phyloP scores from a whole-genome alignment of 139 green algal genomes.

The Picochlorum sp. region DNA sequence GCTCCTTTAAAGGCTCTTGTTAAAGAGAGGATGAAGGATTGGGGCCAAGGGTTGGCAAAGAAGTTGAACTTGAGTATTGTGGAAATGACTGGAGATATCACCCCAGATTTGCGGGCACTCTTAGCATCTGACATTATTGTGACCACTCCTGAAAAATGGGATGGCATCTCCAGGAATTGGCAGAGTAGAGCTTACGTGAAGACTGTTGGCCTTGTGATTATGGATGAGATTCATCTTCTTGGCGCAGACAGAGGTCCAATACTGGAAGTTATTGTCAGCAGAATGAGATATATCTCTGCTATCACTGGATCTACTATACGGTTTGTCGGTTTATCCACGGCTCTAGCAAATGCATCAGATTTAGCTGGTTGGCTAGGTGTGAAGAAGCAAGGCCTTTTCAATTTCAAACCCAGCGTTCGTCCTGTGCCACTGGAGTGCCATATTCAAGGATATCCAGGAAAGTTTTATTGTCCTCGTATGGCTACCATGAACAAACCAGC shows the following conservation, averaged over 20 bases:
- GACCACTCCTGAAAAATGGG: constrained; percentile 95
- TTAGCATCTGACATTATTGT: constrained; percentile 90
- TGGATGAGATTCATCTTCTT: constrained; percentile 98
- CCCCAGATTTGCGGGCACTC: constrained; percentile 44
- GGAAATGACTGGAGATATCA: constrained; percentile 76
- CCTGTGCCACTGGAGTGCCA: constrained; percentile 92
- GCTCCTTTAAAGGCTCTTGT: constrained; percentile 89
- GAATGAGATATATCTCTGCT: constrained; percentile 81
- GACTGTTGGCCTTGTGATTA: constrained; percentile 78
- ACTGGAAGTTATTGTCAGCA: constrained; percentile 88
- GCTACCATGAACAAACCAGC: constrained; percentile 96
- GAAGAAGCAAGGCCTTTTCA: constrained; percentile 76
- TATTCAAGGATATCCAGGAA: constrained; percentile 87
- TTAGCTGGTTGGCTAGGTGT: constrained; percentile 92
- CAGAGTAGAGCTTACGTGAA: constrained; percentile 68
- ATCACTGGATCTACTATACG: constrained; percentile 57
- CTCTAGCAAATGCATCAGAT: constrained; percentile 90
- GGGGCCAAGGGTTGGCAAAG: constrained; percentile 67
- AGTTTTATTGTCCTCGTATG: constrained; percentile 97
- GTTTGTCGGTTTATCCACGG: constrained; percentile 92
- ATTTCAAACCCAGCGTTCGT: constrained; percentile 92
- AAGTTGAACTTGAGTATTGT: constrained; percentile 70
- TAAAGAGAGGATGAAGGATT: constrained; percentile 89
- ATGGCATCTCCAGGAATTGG: constrained; percentile 90
- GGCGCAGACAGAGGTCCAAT: constrained; percentile 88